These are phyloP conservation scores for Erucastrum elatum DNA, from an alignment of 345 rosid species.

Conservation along the genomic window DNA sequence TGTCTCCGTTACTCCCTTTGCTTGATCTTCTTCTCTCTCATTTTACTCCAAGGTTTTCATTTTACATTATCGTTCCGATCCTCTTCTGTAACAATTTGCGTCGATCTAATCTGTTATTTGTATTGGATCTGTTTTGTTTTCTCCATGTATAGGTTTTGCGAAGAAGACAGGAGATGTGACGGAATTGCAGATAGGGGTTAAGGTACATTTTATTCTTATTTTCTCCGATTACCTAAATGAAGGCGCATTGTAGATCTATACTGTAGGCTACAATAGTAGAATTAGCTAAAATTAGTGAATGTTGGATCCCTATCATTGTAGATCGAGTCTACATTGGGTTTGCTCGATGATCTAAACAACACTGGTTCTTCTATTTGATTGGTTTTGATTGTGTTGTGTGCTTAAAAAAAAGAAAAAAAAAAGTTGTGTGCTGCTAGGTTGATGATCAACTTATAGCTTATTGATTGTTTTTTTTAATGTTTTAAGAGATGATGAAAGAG, in stretches of 20 bases:
- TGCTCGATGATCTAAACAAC: neutral
- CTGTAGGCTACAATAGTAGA: too few relatives aligned
- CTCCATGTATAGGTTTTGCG: conserved; percentile 47
- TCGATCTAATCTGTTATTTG: neutral
- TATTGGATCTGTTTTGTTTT: conserved; percentile 19
- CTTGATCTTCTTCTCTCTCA: conserved; percentile 20
- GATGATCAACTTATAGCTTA: neutral
- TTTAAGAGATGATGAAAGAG: neutral
- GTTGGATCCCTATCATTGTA: neutral
- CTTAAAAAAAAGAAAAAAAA: neutral
- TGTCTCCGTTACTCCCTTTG: conserved; percentile 25
- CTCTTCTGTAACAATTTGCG: neutral
- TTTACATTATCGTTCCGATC: neutral
- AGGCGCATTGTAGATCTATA: neutral
- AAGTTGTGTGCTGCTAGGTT: neutral
- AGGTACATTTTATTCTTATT: conserved; percentile 45
- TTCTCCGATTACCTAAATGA: neutral
- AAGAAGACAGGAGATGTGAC: conserved; percentile 76
- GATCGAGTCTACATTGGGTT: neutral
- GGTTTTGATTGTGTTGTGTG: neutral
- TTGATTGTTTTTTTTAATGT: neutral
- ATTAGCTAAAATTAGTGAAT: neutral
- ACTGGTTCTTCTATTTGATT: neutral
- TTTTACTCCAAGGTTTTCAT: conserved; percentile 30
- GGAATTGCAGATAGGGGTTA: conserved; percentile 88